These are phyloP conservation scores for Priceomyces melissophilus DNA, from an alignment of 805 yeast genomes.

Conservation along the genomic window DNA sequence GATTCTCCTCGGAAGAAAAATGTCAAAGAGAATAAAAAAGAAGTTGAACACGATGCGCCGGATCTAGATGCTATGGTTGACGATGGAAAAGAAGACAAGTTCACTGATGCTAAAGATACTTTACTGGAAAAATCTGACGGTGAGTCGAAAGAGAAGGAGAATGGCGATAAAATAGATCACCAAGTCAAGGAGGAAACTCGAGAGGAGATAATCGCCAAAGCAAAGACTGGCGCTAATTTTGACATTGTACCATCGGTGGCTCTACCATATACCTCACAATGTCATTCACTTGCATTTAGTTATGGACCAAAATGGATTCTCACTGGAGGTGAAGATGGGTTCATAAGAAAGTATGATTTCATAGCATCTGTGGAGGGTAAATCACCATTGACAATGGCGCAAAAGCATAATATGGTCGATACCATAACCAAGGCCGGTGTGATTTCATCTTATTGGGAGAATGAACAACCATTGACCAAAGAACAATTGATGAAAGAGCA, in stretches of 20 bases:
- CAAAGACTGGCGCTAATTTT: conserved; percentile 50
- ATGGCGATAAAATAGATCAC: conserved; percentile 23
- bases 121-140: conserved; percentile 18
- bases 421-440: conserved; percentile 83
- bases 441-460: conserved; percentile 86
- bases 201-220: conserved; percentile 36
- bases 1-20: neutral
- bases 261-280: conserved; percentile 73
- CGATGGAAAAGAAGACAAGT: conserved; percentile 24
- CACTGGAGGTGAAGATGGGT: conserved; percentile 96
- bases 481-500: conserved; percentile 31
- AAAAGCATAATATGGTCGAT: conserved; percentile 84
- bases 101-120: conserved; percentile 21
- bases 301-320: conserved; percentile 82
- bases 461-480: conserved; percentile 75
- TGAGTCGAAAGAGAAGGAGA: conserved; percentile 12
- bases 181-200: conserved; percentile 21
- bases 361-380: conserved; percentile 83
- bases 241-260: conserved; percentile 86
- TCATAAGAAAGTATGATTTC: conserved; percentile 84
- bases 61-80: conserved; percentile 19
- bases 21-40: too few relatives aligned
- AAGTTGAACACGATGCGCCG: too few relatives aligned
- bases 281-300: conserved; percentile 74
- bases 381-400: conserved; percentile 83